Conservation (phyloP, 768 basidiomycete species). For the Naganishia onofrii region DNA sequence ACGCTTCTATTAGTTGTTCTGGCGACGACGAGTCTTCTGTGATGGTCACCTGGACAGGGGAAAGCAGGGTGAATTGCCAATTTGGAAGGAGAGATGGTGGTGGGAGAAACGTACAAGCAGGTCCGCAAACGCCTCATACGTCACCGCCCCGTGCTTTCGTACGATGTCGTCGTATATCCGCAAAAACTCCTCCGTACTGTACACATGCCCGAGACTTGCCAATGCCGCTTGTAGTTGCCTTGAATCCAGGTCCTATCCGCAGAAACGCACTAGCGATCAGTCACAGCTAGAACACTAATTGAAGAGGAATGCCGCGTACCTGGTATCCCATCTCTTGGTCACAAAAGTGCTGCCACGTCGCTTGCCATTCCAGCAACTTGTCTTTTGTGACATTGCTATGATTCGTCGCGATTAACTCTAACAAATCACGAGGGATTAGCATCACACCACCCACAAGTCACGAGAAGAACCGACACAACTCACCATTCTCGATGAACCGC, state of each 20-base stretch:
- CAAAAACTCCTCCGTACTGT: constrained; percentile 80
- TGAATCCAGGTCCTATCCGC: constrained; percentile 71
- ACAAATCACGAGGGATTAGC: not conserved
- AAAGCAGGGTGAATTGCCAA: not conserved
- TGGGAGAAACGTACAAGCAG: constrained; percentile 64
- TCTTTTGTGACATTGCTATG: constrained; percentile 93
- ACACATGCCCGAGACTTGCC: constrained; percentile 69
- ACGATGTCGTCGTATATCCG: constrained; percentile 76
- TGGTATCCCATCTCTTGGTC: constrained; percentile 68
- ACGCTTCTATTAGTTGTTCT: constrained; percentile 86
- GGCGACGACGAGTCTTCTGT: constrained; percentile 92
- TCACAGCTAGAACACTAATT: too few relatives aligned
- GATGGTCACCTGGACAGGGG: constrained; percentile 71
- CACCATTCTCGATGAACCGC: constrained; percentile 93
- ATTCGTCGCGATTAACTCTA: constrained; percentile 84
- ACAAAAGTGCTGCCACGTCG: constrained; percentile 96
- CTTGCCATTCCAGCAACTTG: constrained; percentile 92
- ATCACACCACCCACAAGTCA: not conserved
- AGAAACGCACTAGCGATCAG: constrained; percentile 56
- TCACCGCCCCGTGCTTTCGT: constrained; percentile 79
- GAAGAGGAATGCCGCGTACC: not conserved
- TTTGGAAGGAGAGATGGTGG: not conserved
- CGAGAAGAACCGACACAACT: constrained; percentile 32
- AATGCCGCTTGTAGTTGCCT: constrained; percentile 65
- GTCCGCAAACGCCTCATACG: constrained; percentile 90